Conservation (phyloP, 2,329 filamentous ascomycete genomes). For the Fusarium falciforme region DNA sequence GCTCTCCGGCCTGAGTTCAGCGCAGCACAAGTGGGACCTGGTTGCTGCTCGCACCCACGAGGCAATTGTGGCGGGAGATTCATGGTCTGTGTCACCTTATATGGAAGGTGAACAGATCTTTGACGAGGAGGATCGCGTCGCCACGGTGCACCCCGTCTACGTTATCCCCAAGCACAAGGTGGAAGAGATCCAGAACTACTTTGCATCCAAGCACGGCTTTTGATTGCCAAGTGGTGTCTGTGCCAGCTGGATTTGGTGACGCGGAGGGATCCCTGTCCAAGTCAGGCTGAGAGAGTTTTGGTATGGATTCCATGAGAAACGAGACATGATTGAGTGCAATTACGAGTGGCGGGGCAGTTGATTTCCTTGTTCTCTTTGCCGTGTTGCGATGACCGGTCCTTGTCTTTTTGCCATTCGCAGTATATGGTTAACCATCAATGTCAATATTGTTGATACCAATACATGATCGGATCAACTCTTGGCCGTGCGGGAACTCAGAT, state of each 20-base stretch:
- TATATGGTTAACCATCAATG: not conserved
- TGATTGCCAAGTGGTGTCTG: conserved; percentile 48
- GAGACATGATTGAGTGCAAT: conserved; percentile 4
- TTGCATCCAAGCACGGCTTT: conserved; percentile 68
- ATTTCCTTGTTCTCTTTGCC: not conserved
- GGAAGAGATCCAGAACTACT: conserved; percentile 73
- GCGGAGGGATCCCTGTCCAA: not conserved
- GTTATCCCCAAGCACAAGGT: conserved; percentile 80
- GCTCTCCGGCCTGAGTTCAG: conserved; percentile 84
- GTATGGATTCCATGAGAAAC: conserved; percentile 14
- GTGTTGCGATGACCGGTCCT: not conserved
- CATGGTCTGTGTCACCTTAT: conserved; percentile 62
- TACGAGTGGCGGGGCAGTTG: not conserved
- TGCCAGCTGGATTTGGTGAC: conserved; percentile 6
- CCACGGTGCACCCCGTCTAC: conserved; percentile 84
- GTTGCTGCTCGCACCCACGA: conserved; percentile 47
- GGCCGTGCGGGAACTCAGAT: conserved; percentile 15
- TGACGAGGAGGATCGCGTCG: conserved; percentile 76
- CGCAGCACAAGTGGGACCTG: conserved; percentile 75
- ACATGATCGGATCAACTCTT: conserved; percentile 26
- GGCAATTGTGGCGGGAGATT: conserved; percentile 50
- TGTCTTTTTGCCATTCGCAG: not conserved
- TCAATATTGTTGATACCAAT: conserved; percentile 14
- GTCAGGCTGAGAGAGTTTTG: not conserved
- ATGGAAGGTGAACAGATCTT: conserved; percentile 71